Percentiles rank a stretch among this genome's conserved stretches.
These are phyloP conservation scores for Rasamsonia emersonii DNA, from an alignment of 2,329 filamentous ascomycete genomes.

Conservation along the genomic window DNA sequence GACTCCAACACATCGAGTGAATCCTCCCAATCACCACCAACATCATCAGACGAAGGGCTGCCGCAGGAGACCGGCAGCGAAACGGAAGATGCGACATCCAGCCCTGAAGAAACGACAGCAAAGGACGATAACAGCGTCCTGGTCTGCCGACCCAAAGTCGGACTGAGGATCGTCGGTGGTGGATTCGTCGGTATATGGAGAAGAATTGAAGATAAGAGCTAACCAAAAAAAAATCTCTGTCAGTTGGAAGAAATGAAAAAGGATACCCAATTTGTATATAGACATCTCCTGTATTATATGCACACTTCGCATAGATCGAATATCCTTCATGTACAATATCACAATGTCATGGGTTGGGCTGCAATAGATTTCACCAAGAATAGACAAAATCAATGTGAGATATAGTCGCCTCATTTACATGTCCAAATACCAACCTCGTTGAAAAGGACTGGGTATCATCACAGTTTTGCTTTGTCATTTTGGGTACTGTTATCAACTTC, in stretches of 20 bases:
- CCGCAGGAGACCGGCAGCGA: conserved; percentile 8
- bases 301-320: too few species aligned
- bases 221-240: conserved; percentile 1
- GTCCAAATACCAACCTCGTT: too few species aligned
- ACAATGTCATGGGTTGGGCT: too few species aligned
- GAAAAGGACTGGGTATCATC: too few species aligned
- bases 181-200: conserved; percentile 46
- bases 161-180: conserved; percentile 38
- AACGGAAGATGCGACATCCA: conserved; percentile 9
- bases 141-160: conserved; percentile 47
- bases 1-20: conserved; percentile 9
- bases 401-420: too few species aligned
- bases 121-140: conserved; percentile 31
- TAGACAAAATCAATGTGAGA: conserved; percentile 3
- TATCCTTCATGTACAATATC: too few species aligned
- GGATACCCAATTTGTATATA: conserved; percentile 1
- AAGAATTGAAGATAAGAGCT: conserved; percentile 26
- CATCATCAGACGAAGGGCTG: too few species aligned
- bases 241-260: background rate
- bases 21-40: too few species aligned
- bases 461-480: background rate
- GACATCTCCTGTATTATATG: conserved; percentile 3
- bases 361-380: too few species aligned
- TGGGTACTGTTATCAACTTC: too few species aligned
- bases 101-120: conserved; percentile 8